A percentile compares a stretch with the other conserved stretches of the same genome.
Evolutionary conservation across 2,329 filamentous ascomycete genomes (phyloP).

Genomic region (Blastomyces gilchristii): DNA sequence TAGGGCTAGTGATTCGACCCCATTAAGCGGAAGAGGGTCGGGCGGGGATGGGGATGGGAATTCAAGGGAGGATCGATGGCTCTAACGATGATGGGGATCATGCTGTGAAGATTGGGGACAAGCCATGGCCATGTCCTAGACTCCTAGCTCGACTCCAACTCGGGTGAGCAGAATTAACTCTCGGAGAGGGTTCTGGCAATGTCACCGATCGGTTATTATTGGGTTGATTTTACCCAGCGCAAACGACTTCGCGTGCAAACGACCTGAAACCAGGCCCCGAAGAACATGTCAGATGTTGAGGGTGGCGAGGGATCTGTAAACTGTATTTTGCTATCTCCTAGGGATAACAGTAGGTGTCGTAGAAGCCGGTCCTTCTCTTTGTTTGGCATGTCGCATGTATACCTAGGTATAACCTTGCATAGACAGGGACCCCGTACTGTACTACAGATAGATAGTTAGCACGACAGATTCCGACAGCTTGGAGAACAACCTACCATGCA

Average conservation of each 20-base stretch:
- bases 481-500: no score
- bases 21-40: background rate
- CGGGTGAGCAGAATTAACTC: background rate
- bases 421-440: no score
- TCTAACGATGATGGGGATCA: background rate
- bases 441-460: background rate
- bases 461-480: no score
- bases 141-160: background rate
- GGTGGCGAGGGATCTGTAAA: no score
- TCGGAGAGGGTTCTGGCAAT: background rate
- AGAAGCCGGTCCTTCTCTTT: no score
- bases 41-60: no score
- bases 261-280: background rate
- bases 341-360: no score
- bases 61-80: conserved; percentile 2
- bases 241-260: background rate
- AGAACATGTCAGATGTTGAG: background rate
- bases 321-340: no score
- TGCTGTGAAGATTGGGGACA: background rate
- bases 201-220: background rate
- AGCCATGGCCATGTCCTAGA: background rate
- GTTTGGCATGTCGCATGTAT: no score
- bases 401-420: no score
- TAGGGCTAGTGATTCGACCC: background rate
- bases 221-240: background rate